These are phyloP conservation scores for Elaeagnus macrophylla DNA, from an alignment of 306 rosid genomes.

Conservation along the genomic window DNA sequence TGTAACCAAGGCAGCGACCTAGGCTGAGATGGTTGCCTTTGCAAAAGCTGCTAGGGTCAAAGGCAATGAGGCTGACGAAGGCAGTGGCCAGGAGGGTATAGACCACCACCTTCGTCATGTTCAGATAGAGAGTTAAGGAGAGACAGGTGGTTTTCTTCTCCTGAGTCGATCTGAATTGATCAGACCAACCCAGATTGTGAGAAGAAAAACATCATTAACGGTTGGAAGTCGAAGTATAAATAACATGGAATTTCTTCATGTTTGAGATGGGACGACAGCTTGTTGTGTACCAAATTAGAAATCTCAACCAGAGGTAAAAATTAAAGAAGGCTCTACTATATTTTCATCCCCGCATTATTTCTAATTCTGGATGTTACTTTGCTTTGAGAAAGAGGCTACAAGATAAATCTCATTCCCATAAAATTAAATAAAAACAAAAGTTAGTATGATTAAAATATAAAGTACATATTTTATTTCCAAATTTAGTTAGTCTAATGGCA, in stretches of 20 bases:
- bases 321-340: no score
- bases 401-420: no score
- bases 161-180: no score
- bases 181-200: conserved; percentile 9
- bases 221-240: conserved; percentile 19
- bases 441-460: no score
- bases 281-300: no score
- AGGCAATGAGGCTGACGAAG: conserved; percentile 28
- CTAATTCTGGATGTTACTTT: no score
- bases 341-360: no score
- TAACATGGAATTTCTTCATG: not conserved
- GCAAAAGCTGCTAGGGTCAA: conserved; percentile 14
- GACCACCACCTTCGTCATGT: conserved; percentile 73
- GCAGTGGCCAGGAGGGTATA: conserved; percentile 44
- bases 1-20: conserved; percentile 52
- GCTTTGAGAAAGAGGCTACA: no score
- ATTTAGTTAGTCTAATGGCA: no score
- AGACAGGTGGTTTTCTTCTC: not conserved
- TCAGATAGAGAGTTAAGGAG: conserved; percentile 4
- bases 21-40: not conserved
- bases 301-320: no score
- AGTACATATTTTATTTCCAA: no score
- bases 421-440: no score
- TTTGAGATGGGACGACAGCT: not conserved
- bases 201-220: conserved; percentile 27